Evolutionary conservation across 2,329 filamentous ascomycete genomes (phyloP).

Genomic region (Corynespora cassiicola): DNA sequence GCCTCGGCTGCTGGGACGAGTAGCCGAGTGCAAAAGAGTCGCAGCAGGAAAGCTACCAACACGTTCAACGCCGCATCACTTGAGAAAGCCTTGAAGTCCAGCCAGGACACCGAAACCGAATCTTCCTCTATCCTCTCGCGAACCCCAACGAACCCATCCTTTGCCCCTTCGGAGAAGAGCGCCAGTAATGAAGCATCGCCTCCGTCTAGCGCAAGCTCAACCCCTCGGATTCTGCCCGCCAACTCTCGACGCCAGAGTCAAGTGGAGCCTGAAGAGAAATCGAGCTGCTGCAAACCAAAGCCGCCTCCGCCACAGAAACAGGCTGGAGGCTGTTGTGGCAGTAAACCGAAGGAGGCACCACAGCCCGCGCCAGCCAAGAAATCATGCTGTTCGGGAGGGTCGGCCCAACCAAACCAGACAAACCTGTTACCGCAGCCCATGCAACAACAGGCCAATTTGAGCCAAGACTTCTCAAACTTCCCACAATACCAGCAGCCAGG

Average conservation of each 20-base stretch:
- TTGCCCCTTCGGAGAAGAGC: conserved; percentile 29
- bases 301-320: conserved; percentile 17
- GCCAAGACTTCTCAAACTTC: conserved; percentile 4
- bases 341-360: conserved; percentile 23
- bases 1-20: conserved; percentile 22
- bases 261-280: conserved; percentile 14
- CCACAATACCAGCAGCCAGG: conserved; percentile 24
- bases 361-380: conserved; percentile 27
- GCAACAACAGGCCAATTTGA: conserved; percentile 6
- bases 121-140: conserved; percentile 33
- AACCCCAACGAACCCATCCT: conserved; percentile 34
- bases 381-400: conserved; percentile 38
- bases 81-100: conserved; percentile 43
- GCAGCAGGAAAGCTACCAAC: conserved; percentile 33
- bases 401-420: conserved; percentile 8
- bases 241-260: conserved; percentile 27
- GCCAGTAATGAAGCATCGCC: conserved; percentile 40
- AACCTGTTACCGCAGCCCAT: conserved; percentile 13
- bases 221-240: conserved; percentile 35
- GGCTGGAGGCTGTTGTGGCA: conserved; percentile 36
- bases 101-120: conserved; percentile 37
- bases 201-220: conserved; percentile 46
- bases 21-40: conserved; percentile 40
- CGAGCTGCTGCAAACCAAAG: conserved; percentile 43
- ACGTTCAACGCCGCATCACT: conserved; percentile 32